Conservation (phyloP, 2,329 filamentous ascomycete species). For the Stachybotrys chartarum region DNA sequence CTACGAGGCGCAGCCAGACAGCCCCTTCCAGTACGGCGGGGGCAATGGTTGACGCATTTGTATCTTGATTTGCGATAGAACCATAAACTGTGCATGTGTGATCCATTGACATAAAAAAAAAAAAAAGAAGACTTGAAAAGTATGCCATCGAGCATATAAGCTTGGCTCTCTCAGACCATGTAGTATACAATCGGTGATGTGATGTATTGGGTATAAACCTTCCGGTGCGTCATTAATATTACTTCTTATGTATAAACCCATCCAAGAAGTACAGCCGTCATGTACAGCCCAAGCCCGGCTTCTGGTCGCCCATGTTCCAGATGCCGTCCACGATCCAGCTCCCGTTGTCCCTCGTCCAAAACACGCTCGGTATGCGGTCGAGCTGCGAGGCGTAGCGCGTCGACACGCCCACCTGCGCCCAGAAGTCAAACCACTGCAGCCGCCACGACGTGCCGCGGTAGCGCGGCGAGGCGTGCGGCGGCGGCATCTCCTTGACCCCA, state of each 20-base stretch:
- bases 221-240: not conserved
- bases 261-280: not conserved
- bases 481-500: slow-evolving; percentile 14
- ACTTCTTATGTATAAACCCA: not conserved
- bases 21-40: slow-evolving; percentile 12
- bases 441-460: not conserved
- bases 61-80: too few relatives aligned
- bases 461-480: slow-evolving; percentile 3
- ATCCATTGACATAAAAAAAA: too few relatives aligned
- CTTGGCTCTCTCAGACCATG: not conserved
- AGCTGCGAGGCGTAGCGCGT: slow-evolving; percentile 10
- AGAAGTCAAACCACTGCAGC: slow-evolving; percentile 16
- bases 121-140: not conserved
- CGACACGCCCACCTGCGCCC: slow-evolving; percentile 10
- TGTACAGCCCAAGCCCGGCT: not conserved
- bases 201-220: not conserved
- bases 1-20: slow-evolving; percentile 30
- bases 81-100: too few relatives aligned
- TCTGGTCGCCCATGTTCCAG: slow-evolving; percentile 14
- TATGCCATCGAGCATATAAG: not conserved
- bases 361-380: slow-evolving; percentile 13
- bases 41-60: not conserved
- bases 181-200: not conserved
- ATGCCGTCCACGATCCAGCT: slow-evolving; percentile 17
- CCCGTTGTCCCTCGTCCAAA: slow-evolving; percentile 10